Percentiles rank a stretch among this genome's conserved stretches.
phyloP scores from a whole-genome alignment of 768 basidiomycete species.

The Nidularia sp. region DNA sequence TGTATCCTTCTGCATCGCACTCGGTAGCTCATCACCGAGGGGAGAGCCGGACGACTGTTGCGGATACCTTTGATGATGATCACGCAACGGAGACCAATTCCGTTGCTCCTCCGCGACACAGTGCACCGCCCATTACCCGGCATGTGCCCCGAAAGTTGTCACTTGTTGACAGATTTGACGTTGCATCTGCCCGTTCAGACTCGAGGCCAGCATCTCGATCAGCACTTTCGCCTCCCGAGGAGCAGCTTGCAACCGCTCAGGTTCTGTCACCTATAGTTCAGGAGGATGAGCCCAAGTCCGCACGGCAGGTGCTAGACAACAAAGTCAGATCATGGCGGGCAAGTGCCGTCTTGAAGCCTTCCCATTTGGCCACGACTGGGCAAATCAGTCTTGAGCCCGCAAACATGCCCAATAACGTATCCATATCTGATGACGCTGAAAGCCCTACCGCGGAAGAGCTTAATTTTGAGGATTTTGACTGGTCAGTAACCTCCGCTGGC shows the following conservation, averaged over 20 bases:
- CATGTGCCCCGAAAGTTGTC: constrained; percentile 67
- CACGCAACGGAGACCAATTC: constrained; percentile 16
- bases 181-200: constrained; percentile 31
- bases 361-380: constrained; percentile 42
- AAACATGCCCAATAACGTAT: constrained; percentile 44
- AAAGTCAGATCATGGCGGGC: constrained; percentile 68
- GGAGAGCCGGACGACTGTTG: constrained; percentile 47
- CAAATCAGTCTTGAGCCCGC: constrained; percentile 47
- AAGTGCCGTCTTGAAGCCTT: constrained; percentile 44
- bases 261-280: constrained; percentile 60
- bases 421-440: constrained; percentile 17
- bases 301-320: constrained; percentile 47
- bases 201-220: constrained; percentile 18
- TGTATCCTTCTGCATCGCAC: constrained; percentile 32
- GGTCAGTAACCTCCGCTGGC: constrained; percentile 70
- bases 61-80: constrained; percentile 34
- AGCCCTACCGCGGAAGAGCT: constrained; percentile 34
- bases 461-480: constrained; percentile 62
- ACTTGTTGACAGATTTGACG: constrained; percentile 61
- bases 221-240: constrained; percentile 20
- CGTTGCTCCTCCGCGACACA: constrained; percentile 2
- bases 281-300: constrained; percentile 51
- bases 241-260: constrained; percentile 18
- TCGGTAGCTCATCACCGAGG: constrained; percentile 48
- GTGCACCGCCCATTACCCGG: constrained; percentile 19